These are phyloP conservation scores for Cochlearia excelsa DNA, from an alignment of 345 rosid species.

Conservation along the genomic window DNA sequence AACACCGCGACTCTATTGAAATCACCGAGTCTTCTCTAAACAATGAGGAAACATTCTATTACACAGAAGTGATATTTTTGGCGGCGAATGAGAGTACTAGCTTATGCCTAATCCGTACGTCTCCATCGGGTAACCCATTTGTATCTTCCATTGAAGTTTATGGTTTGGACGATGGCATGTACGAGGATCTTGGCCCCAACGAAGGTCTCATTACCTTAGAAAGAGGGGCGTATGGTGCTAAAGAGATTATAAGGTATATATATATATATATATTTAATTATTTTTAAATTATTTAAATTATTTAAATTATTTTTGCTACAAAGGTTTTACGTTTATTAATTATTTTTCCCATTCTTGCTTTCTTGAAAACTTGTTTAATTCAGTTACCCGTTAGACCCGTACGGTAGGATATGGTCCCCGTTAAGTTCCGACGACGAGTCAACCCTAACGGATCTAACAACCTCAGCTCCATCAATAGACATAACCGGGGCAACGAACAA, in stretches of 20 bases:
- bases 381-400: slow-evolving; percentile 12
- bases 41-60: slow-evolving; percentile 12
- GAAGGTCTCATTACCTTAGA: slow-evolving; percentile 13
- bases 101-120: slow-evolving; percentile 13
- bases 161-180: slow-evolving; percentile 14
- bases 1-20: slow-evolving; percentile 18
- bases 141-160: slow-evolving; percentile 26
- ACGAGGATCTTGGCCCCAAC: slow-evolving; percentile 10
- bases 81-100: slow-evolving; percentile 11
- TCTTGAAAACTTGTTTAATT: neutral
- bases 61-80: slow-evolving; percentile 23
- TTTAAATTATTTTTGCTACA: too few relatives aligned
- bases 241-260: too few relatives aligned
- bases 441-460: too few relatives aligned
- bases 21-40: slow-evolving; percentile 6
- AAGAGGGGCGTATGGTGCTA: slow-evolving; percentile 16
- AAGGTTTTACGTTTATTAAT: too few relatives aligned
- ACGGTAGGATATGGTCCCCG: slow-evolving; percentile 15
- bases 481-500: neutral
- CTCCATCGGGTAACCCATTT: slow-evolving; percentile 4
- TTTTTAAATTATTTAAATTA: too few relatives aligned
- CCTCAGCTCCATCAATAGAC: slow-evolving; percentile 4
- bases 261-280: too few relatives aligned
- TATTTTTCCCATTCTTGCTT: neutral
- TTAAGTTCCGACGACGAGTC: neutral